A percentile compares a stretch with the other conserved stretches of the same genome.
phyloP scores from a whole-genome alignment of 2,329 filamentous ascomycete species.

The Aspergillus phoenicis region DNA sequence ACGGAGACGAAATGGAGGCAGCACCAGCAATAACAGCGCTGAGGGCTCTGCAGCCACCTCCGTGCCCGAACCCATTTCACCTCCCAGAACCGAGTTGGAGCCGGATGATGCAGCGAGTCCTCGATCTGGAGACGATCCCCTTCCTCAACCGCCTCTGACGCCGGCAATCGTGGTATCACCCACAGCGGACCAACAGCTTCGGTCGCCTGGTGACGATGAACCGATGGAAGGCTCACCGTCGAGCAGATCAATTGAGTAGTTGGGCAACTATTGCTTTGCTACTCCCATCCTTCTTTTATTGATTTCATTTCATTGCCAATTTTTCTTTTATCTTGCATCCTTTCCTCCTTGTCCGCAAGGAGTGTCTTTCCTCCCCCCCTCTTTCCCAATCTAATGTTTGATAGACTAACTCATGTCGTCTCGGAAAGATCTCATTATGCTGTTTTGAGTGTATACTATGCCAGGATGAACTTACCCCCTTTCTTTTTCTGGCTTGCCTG shows the following conservation, averaged over 20 bases:
- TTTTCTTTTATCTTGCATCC: neutral
- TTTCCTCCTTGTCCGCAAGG: neutral
- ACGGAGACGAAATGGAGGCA: conserved; percentile 62
- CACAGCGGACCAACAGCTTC: conserved; percentile 27
- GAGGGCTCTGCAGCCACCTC: conserved; percentile 36
- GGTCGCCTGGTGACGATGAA: conserved; percentile 24
- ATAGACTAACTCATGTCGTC: conserved; percentile 35
- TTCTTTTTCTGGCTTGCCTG: neutral
- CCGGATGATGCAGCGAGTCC: conserved; percentile 28
- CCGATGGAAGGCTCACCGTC: conserved; percentile 26
- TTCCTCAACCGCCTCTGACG: conserved; percentile 27
- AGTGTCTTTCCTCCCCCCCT: conserved; percentile 2
- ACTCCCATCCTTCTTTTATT: neutral
- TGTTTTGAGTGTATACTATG: conserved; percentile 26
- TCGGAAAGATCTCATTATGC: conserved; percentile 28
- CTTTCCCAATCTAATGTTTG: conserved; percentile 38
- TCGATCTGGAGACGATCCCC: conserved; percentile 24
- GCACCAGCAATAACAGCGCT: conserved; percentile 41
- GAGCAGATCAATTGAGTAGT: conserved; percentile 28
- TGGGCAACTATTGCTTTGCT: conserved; percentile 19
- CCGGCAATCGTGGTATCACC: conserved; percentile 42
- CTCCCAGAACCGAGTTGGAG: conserved; percentile 27
- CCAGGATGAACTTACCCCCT: neutral
- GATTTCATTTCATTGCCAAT: neutral
- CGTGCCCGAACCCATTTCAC: conserved; percentile 37